Base-by-base conservation (phyloP, 2,329 filamentous ascomycete species). In the Cryoendolithus antarcticus region DNA sequence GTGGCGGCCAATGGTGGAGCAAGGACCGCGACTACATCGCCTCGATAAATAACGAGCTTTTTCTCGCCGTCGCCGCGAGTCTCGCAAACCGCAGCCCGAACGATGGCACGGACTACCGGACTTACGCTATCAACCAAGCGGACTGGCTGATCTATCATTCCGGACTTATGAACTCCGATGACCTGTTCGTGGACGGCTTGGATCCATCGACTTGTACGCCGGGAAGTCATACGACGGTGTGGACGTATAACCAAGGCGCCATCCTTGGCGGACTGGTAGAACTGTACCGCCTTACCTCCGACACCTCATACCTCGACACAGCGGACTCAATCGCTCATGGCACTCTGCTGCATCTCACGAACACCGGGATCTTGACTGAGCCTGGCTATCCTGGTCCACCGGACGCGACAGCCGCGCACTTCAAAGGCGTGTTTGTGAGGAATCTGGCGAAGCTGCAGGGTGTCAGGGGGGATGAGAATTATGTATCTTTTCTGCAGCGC, bases 401-500 rank as follows among this genome's bases (percentile, higher is more conserved):
- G 34, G 61, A 61, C 15, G 48, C 40, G 10, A 60, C 62, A 34
- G 70, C 66, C 1, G 66, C 72, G 28, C 74, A 80, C 50, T 85
- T 85, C 67, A 85, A 85, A 59, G 80, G 80, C 3, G 66, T 82
- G 24, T 82, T 83, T 45, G 66, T 74, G n/a, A 69, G 77, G 13
- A 81, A 82, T 51, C 61, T 85, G 13, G 64, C 65, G 15, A 67
- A 71, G 42, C 59, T 85, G 15, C 64, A 79, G 19, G 51, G 55
- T 0, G 69, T 57, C 3, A 65, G 66, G 1, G 69, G 70, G 0
- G 60, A 70, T 28, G 56, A 63, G 4, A 54, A 53, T 6, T 78
- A 76, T 49, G 61, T 58, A 9, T 53, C 61, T 2, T 75, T 77
- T 39, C 72, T 85, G 39, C 54, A 66, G 37, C 62, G 56, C 24